Evolutionary conservation across 352 stramenopile species (phyloP), one percentile per base, ranked within the genome.

Genomic region (Phytopythium litorale): DNA sequence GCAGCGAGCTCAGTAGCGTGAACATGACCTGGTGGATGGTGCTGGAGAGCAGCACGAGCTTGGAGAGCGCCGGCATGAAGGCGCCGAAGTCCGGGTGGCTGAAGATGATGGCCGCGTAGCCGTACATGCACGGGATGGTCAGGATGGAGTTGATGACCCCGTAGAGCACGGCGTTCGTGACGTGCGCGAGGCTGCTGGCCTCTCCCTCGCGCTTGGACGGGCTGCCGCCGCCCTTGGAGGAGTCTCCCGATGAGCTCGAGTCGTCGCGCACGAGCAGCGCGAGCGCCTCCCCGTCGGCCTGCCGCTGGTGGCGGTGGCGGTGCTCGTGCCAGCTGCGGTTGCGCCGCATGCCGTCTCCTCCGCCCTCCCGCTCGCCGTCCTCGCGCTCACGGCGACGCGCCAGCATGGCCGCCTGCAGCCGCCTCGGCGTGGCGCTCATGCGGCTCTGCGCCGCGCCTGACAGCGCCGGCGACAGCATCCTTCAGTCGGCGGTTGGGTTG

Each of bases 41-140:
- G 32, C 92, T 98, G 30, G 92, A 98, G 45, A 99, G 89, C 56
- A 99, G 83, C 32, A 98, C 97, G 46, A 99, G 85, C 79, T 99
- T 99, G 51, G 88, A 97, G 69, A 78, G 95, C 73, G 77, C 97
- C 84, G 62, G 91, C 88, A 83, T 91, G 72, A 84, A 98, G 55
- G 55, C 82, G 63, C 74, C 73, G 37, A 97, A 93, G 77, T 99
- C 90, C 55, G 88, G 79, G 60, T 94, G 84, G 64, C 76, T 84
- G 70, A 98, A 99, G 67, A 99, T 98, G 67, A 99, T 97, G 11
- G 92, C 90, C 2, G 94, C 88, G 68, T 98, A 99, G 52, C 95
- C 96, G 64, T 98, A 98, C 68, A 98, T 93, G 72, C 81, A 94
- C 35, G 96, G 94, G 33, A 98, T 90, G 56, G 90, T 95, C 64